phyloP scores from a whole-genome alignment of 2,329 filamentous ascomycete species.

The Xylaria sp. region DNA sequence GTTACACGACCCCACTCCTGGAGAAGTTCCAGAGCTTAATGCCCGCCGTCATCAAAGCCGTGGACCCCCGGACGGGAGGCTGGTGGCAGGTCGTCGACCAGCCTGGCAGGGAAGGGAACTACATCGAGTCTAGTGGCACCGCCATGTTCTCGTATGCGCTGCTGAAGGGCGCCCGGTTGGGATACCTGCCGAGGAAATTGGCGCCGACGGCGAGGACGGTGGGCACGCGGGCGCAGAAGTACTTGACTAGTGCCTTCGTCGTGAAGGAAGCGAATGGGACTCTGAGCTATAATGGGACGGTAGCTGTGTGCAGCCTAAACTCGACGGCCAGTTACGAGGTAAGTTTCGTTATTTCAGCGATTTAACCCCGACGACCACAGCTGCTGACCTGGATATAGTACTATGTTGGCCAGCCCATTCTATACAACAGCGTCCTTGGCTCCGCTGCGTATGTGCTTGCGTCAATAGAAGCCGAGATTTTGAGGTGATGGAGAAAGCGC shows the following conservation, averaged over 20 bases:
- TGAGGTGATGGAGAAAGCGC: constrained; percentile 11
- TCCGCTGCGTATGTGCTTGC: constrained; percentile 54
- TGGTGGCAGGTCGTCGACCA: constrained; percentile 55
- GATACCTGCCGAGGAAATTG: constrained; percentile 45
- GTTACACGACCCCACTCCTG: constrained; percentile 30
- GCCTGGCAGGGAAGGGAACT: constrained; percentile 47
- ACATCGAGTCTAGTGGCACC: constrained; percentile 53
- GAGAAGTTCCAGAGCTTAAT: constrained; percentile 44
- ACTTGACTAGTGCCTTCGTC: constrained; percentile 46
- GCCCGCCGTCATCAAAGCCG: constrained; percentile 42
- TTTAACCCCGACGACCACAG: not conserved
- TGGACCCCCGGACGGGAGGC: constrained; percentile 47
- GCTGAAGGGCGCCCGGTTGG: constrained; percentile 52
- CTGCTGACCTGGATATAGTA: constrained; percentile 45
- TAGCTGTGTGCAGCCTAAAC: constrained; percentile 56
- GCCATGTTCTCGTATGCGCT: constrained; percentile 54
- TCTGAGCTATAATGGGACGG: constrained; percentile 53
- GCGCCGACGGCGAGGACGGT: constrained; percentile 26
- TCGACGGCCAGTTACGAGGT: constrained; percentile 54
- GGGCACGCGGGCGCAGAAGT: constrained; percentile 40
- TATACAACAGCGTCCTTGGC: constrained; percentile 54
- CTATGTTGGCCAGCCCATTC: constrained; percentile 52
- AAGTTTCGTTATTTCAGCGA: constrained; percentile 28
- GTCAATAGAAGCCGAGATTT: constrained; percentile 52
- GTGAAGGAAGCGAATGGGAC: constrained; percentile 44